Conservation (phyloP, 345 rosid species). For the Adansonia digitata region DNA sequence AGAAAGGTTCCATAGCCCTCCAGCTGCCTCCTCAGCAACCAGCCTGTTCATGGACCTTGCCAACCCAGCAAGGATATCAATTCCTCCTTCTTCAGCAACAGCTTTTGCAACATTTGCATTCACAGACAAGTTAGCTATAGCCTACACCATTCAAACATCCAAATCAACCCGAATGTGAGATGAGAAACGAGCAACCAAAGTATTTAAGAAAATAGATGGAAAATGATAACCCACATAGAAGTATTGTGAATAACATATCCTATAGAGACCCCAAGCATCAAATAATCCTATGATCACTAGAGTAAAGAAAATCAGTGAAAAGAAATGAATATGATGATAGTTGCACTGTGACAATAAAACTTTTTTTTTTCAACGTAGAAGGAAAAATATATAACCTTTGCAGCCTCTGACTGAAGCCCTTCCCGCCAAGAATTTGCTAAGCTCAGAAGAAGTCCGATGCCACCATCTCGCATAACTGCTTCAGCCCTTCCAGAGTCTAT, state of each 20-base stretch:
- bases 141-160: slow-evolving; percentile 28
- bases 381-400: slow-evolving; percentile 41
- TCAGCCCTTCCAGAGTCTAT: slow-evolving; percentile 81
- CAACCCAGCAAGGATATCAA: slow-evolving; percentile 53
- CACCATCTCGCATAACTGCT: slow-evolving; percentile 77
- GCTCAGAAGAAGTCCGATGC: slow-evolving; percentile 60
- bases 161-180: not conserved
- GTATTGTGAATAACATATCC: not conserved
- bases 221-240: not conserved
- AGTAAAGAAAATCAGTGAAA: not conserved
- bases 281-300: not conserved
- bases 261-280: not conserved
- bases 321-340: not conserved
- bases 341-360: not conserved
- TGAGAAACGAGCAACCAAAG: not conserved
- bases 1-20: too few species aligned
- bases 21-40: too few species aligned
- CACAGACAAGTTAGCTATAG: too few species aligned
- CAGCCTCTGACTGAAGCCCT: slow-evolving; percentile 85
- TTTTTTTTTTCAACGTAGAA: not conserved
- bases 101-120: too few species aligned
- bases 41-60: too few species aligned
- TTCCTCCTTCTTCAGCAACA: slow-evolving; percentile 88
- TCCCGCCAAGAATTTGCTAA: slow-evolving; percentile 85
- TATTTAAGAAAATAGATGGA: not conserved